These are phyloP conservation scores for Pugionium cornutum DNA, from an alignment of 345 rosid genomes.

Conservation along the genomic window DNA sequence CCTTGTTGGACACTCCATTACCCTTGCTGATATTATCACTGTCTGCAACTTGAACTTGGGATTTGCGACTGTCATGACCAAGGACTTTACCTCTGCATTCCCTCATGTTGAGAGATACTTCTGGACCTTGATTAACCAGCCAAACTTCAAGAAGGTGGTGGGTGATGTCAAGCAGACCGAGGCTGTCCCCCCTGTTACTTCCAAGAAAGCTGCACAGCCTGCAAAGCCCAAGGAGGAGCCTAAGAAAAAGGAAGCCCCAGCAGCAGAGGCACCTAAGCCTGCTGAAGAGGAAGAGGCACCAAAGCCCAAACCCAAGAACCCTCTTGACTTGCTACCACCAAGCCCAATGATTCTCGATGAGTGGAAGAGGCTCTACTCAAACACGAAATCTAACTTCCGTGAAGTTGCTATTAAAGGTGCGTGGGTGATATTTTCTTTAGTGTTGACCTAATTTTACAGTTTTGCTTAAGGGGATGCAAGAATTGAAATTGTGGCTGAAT, in stretches of 20 bases:
- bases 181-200: constrained; percentile 53
- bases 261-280: constrained; percentile 45
- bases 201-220: constrained; percentile 69
- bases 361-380: constrained; percentile 98
- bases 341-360: constrained; percentile 93
- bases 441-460: background rate
- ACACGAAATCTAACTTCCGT: constrained; percentile 95
- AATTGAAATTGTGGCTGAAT: background rate
- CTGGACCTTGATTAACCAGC: constrained; percentile 95
- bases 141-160: constrained; percentile 73
- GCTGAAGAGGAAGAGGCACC: constrained; percentile 67
- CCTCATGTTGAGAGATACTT: constrained; percentile 98
- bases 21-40: constrained; percentile 79
- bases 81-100: constrained; percentile 80
- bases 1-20: constrained; percentile 88
- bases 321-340: constrained; percentile 91
- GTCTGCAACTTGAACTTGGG: constrained; percentile 74
- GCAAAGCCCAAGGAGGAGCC: constrained; percentile 73
- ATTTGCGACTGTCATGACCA: constrained; percentile 55
- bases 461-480: background rate
- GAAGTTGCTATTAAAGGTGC: constrained; percentile 93
- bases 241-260: constrained; percentile 62
- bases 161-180: constrained; percentile 87
- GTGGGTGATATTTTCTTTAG: background rate
- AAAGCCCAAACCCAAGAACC: constrained; percentile 89